A percentile compares a stretch with the other conserved stretches of the same genome.
Evolutionary conservation across 2,329 filamentous ascomycete genomes (phyloP).

Genomic region (Hymenoscyphus salicellus): DNA sequence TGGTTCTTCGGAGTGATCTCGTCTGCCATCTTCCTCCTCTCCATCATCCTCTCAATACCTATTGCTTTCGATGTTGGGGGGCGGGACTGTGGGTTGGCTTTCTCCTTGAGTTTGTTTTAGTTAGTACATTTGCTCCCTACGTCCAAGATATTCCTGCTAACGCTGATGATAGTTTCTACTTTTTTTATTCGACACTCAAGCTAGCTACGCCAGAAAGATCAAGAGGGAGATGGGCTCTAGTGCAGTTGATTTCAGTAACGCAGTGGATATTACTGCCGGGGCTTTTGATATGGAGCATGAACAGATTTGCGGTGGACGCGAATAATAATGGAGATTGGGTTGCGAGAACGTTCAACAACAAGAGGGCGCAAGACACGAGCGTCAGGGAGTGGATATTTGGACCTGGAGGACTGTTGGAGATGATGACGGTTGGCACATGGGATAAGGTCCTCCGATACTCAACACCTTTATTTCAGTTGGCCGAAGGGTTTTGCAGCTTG

Average conservation of each 20-base stretch:
- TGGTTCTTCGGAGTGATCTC: slow-evolving; percentile 78
- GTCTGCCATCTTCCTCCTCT: slow-evolving; percentile 80
- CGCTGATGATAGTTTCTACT: slow-evolving; percentile 62
- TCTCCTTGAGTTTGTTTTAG: slow-evolving; percentile 80
- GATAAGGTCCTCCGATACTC: slow-evolving; percentile 86
- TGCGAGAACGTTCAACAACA: slow-evolving; percentile 69
- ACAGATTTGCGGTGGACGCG: slow-evolving; percentile 91
- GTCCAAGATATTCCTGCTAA: background rate
- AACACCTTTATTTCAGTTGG: slow-evolving; percentile 88
- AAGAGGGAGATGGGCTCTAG: slow-evolving; percentile 68
- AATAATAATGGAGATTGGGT: slow-evolving; percentile 73
- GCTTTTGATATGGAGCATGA: slow-evolving; percentile 90
- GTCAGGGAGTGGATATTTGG: slow-evolving; percentile 86
- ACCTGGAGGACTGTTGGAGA: slow-evolving; percentile 77
- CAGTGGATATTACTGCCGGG: slow-evolving; percentile 86
- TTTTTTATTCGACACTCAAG: slow-evolving; percentile 77
- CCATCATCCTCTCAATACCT: slow-evolving; percentile 92
- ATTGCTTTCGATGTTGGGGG: slow-evolving; percentile 98
- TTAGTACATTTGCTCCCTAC: slow-evolving; percentile 4
- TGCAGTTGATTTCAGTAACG: slow-evolving; percentile 66
- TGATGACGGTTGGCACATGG: slow-evolving; percentile 78
- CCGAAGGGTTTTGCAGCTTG: slow-evolving; percentile 94
- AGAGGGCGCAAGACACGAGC: slow-evolving; percentile 62
- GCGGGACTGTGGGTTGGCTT: slow-evolving; percentile 87
- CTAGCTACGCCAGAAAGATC: slow-evolving; percentile 78